Evolutionary conservation across 768 basidiomycete species (phyloP), one percentile per base, ranked within the genome.

Genomic region (Obba rivulosa): DNA sequence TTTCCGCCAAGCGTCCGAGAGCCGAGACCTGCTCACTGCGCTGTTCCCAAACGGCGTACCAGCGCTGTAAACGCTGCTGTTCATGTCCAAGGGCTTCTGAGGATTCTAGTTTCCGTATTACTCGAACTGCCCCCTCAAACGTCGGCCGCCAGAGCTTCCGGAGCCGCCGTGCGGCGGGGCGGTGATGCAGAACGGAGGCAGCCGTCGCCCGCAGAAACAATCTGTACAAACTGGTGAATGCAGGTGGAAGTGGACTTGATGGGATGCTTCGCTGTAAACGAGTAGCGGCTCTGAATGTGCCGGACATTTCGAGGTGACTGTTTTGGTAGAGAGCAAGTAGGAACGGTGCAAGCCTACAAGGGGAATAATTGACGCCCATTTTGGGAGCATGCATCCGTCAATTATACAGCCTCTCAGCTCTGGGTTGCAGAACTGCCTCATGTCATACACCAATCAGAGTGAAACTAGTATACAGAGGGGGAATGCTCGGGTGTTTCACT

Each of bases 161-260:
- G 4, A 84, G 58, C 45, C 72, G 71, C 22, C 59, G 60, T n/a
- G 69, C 70, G 1, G 76, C 71, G 8, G 55, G 52, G 8, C 59
- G 61, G 22, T 82, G 72, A 50, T 82, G 75, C 9, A 85, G 67
- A 17, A 84, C 81, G 2, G 83, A 70, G 10, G 80, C 77, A 17
- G 80, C 77, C 18, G 66, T 66, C 18, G 78, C 71, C 34, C 83
- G 73, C 24, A 85, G 65, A 53, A 79, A 72, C 4, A 86, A 69
- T 14, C 83, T 75, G 53, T 85, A 85, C 1, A 82, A 58, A 50
- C 80, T 80, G 10, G 62, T 79, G 53, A 85, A 77, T 14, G 62
- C 57, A 5, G 65, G 34, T 0, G 70, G 69, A 14, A 71, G 56
- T 31, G 28, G 28, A 31, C 28, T 31, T 31, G 28, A 31, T 13